Base-by-base conservation (phyloP, 768 basidiomycete species). In the Calvatia gigantea region DNA sequence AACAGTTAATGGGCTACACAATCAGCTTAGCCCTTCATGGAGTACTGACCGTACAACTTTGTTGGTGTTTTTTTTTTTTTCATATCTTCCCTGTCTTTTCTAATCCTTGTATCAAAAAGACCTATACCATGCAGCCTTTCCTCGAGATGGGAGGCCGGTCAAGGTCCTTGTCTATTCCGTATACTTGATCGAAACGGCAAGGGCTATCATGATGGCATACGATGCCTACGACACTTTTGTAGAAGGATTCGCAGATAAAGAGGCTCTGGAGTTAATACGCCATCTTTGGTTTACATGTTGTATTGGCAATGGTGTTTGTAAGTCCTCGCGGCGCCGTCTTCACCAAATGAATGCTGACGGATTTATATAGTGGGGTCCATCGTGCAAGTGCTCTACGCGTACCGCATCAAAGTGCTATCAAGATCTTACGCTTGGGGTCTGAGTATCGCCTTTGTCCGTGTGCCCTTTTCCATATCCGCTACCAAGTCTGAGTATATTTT, bases 381-480 rank as follows among this genome's bases (percentile, higher is more conserved):
- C 12, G 65, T 67, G 9, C 67, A 68, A 52, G 57, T 64, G 38
- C 64, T 61, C 28, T 69, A 65, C 61, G 67, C 67, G 27, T 67
- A 69, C 41, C 61, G 68, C 11, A 63, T 69, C 19, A 58, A 57
- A 25, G 54, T 70, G 12, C 58, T 68, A 17, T 66, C 66, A 3
- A 51, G 52, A 60, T 63, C 58, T 2, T 43, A 43, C 7, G 15
- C 4, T 7, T 42, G 19, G 19, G 41, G 41, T 21, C 23, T 25
- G 4, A 19, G 41, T 9, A 42, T 42, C 11, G 41, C 41, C 41
- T 42, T 42, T 9, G 41, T 42, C 41, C 3, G 41, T 42, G 7
- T 12, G 5, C 5, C 23, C 9, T 11, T 42, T 42, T 25, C 12
- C 14, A 4, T 42, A 6, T 17, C 23, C 41, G 11, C 15, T 42